These are phyloP conservation scores for Mortierella sp. DNA, from an alignment of 371 early-diverging fungal genomes.

Conservation along the genomic window DNA sequence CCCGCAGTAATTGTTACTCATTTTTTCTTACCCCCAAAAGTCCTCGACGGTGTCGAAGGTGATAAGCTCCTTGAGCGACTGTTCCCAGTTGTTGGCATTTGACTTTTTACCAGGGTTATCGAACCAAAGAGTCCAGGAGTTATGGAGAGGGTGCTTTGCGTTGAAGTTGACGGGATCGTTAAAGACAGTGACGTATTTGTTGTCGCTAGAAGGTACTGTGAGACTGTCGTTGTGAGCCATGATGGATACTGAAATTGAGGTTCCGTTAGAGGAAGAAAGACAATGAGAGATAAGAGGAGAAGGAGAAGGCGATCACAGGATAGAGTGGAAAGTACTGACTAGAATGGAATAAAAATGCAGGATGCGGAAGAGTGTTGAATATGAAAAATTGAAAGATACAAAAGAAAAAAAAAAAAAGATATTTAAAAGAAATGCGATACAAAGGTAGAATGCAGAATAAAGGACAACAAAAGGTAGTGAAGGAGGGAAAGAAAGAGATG, in stretches of 20 bases:
- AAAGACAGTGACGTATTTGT: conserved; percentile 66
- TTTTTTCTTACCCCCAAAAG: conserved; percentile 95
- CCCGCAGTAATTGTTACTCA: no score
- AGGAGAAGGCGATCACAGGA: background rate
- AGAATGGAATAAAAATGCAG: no score
- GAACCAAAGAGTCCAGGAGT: conserved; percentile 95
- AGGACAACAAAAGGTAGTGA: background rate
- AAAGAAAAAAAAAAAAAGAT: background rate
- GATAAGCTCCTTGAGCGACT: conserved; percentile 87
- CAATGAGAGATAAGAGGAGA: background rate
- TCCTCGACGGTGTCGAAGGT: conserved; percentile 95
- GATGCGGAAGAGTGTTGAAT: no score
- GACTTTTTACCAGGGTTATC: conserved; percentile 88
- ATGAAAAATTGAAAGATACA: no score
- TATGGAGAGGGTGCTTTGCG: conserved; percentile 91
- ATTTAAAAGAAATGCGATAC: background rate
- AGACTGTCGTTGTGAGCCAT: conserved; percentile 41
- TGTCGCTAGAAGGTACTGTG: conserved; percentile 35
- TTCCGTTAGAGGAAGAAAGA: conserved; percentile 60
- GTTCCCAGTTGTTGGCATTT: conserved; percentile 85
- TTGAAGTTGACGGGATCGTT: conserved; percentile 76
- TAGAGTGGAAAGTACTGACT: no score
- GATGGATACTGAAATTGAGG: conserved; percentile 69
- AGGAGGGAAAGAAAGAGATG: background rate
- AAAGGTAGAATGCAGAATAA: background rate